Base-by-base conservation (phyloP, 805 yeast species). In the Cyberlindnera mrakii region DNA sequence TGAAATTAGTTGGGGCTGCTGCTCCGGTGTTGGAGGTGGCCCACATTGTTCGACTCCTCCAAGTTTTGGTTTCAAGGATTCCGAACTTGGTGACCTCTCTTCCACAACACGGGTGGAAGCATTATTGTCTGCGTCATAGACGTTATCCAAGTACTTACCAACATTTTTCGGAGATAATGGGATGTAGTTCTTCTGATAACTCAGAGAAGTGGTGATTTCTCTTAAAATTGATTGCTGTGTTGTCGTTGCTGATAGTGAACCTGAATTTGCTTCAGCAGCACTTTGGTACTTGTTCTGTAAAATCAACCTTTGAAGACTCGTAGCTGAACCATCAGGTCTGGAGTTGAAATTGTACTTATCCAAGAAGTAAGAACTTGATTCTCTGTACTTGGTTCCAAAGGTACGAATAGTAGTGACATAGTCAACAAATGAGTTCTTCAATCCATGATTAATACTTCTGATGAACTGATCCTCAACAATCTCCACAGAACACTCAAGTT, bases 401-500 rank as follows among this genome's bases (percentile, higher is more conserved):
- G 47, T 44, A 37, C 53, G 46, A 31, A 54, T 37, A 6, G 53
- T 35, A 7, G 51, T 34, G 33, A 67, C 59, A 51, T 73, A 78
- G 37, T 76, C 78, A 10, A 62, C 57, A 10, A 76, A 53, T 1
- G 78, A 60, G 15, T 67, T 70, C 45, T 66, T 71, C 47, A 79
- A 63, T 11, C 70, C 68, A 23, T 58, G 65, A 35, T 67, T 65
- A 18, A 79, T 70, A 0, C 78, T 65, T 37, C 77, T 65, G 8
- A 66, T 61, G 38, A 70, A 65, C 53, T 79, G 84, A 27, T 67
- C 72, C 45, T 74, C 74, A 6, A 75, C 74, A 18, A 78, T 73
- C 42, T 69, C 75, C n/a, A 75, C 63, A 31, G 76, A 70, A 46
- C 71, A 67, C 35, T 67, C 66, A 43, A 71, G 60, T 48, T 74